phyloP scores from a whole-genome alignment of 2,329 filamentous ascomycete genomes.

The Exophiala aquamarina region DNA sequence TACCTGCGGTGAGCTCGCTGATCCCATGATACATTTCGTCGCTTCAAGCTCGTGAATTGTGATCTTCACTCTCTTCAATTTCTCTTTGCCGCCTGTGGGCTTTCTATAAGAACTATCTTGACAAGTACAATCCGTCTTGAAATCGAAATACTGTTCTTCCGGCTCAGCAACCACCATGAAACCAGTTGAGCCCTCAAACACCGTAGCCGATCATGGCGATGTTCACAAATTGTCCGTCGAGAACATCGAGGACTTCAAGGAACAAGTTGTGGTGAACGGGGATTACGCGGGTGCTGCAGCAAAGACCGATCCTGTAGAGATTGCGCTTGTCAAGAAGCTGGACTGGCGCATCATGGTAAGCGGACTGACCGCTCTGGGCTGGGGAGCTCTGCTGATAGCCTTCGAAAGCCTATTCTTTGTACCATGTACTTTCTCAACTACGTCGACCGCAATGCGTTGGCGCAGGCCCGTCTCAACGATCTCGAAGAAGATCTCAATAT shows the following conservation, averaged over 20 bases:
- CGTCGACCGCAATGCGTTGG: conserved; percentile 33
- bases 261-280: not conserved
- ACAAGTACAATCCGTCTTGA: too few species aligned
- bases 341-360: conserved; percentile 36
- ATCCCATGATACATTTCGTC: too few species aligned
- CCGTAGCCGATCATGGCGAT: not conserved
- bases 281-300: conserved; percentile 1
- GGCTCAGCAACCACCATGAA: not conserved
- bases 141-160: too few species aligned
- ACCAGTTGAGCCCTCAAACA: not conserved
- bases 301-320: conserved; percentile 2
- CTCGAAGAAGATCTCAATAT: conserved; percentile 32
- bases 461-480: conserved; percentile 31
- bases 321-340: conserved; percentile 38
- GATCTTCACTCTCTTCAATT: too few species aligned
- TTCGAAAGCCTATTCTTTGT: conserved; percentile 36
- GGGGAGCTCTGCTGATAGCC: not conserved
- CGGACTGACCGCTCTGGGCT: not conserved
- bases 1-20: too few species aligned
- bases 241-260: conserved; percentile 4
- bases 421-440: conserved; percentile 32
- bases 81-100: too few species aligned
- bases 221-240: not conserved
- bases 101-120: too few species aligned
- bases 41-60: too few species aligned